A percentile compares a stretch with the other conserved stretches of the same genome.
Conservation (phyloP, 805 yeast species). For the Ogataea pini region DNA sequence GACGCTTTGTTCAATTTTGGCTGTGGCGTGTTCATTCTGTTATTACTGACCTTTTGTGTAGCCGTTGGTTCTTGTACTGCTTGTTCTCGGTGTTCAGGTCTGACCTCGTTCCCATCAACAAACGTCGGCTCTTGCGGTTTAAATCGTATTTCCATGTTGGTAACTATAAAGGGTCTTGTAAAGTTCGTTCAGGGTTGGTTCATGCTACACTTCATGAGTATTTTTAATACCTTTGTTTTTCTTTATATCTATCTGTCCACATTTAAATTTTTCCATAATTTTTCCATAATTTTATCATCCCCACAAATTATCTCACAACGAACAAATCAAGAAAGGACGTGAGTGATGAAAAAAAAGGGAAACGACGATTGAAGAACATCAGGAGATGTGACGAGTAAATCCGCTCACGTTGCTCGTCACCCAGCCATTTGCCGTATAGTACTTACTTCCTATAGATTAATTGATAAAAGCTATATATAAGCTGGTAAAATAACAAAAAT, state of each 20-base stretch:
- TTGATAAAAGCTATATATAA: slow-evolving; percentile 9
- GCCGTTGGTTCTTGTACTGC: neutral
- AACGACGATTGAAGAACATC: no score
- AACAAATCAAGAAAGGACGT: no score
- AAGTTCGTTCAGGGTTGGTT: no score
- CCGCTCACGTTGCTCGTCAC: no score
- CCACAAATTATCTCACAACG: no score
- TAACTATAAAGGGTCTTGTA: no score
- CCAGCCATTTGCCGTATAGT: neutral
- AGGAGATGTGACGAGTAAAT: no score
- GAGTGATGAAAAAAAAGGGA: no score
- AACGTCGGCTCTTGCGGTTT: slow-evolving; percentile 30
- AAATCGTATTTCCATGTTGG: slow-evolving; percentile 18
- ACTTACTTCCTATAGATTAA: neutral
- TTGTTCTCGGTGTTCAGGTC: neutral
- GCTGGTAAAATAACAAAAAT: slow-evolving; percentile 3
- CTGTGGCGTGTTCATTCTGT: slow-evolving; percentile 8
- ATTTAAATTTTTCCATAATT: neutral
- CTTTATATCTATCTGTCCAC: neutral
- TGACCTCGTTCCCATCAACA: slow-evolving; percentile 13
- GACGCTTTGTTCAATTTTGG: neutral
- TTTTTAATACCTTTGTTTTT: neutral
- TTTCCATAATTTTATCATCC: neutral
- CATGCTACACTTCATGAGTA: no score
- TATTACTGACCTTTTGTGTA: neutral